Percentiles rank a stretch among this genome's conserved stretches.
Evolutionary conservation across 2,329 filamentous ascomycete genomes (phyloP).

Genomic region (Stemphylium beticola): DNA sequence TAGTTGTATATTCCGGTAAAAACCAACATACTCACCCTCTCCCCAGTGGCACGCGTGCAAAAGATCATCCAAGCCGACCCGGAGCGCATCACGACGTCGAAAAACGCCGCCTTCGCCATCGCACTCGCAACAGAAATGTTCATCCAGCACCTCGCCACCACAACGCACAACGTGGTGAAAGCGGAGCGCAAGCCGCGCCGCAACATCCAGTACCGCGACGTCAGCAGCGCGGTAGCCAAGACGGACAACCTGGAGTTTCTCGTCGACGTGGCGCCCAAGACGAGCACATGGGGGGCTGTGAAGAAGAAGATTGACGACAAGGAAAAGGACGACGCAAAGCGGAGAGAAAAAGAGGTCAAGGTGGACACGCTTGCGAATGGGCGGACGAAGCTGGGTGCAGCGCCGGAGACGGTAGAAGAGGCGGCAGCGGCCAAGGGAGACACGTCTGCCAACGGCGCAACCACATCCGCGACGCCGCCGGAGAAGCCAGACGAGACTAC

Average conservation of each 20-base stretch:
- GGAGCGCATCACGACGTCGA: conserved; percentile 82
- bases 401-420: neutral
- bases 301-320: conserved; percentile 65
- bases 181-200: conserved; percentile 89
- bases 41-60: conserved; percentile 86
- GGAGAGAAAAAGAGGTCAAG: conserved; percentile 11
- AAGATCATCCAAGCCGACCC: conserved; percentile 87
- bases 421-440: neutral
- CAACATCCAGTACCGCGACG: conserved; percentile 94
- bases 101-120: conserved; percentile 92
- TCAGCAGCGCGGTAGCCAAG: conserved; percentile 84
- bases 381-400: conserved; percentile 2
- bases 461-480: neutral
- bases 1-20: too few relatives aligned
- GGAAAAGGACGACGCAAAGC: conserved; percentile 18
- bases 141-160: conserved; percentile 85
- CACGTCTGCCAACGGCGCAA: neutral
- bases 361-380: neutral
- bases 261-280: conserved; percentile 86
- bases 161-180: conserved; percentile 86
- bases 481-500: conserved; percentile 5
- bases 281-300: conserved; percentile 78
- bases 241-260: conserved; percentile 96
- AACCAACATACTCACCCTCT: neutral
- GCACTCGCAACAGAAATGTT: conserved; percentile 95